Conservation (phyloP, 1,284 basidiomycete genomes). For the Gomphus bonarii region DNA sequence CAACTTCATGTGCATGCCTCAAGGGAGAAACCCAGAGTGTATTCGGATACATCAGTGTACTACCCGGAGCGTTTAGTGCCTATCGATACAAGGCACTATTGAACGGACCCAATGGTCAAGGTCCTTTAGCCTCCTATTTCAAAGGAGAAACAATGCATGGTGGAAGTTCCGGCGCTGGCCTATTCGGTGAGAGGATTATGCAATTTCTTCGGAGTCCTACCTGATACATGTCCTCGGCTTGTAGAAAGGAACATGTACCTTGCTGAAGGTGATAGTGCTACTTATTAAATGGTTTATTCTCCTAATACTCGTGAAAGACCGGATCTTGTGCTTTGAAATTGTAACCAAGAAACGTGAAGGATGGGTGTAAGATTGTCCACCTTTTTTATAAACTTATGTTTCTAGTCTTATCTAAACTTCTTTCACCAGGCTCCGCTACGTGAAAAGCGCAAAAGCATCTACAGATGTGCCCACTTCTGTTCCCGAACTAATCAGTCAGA, state of each 20-base stretch:
- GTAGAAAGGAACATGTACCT: constrained; percentile 83
- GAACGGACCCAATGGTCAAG: constrained; percentile 75
- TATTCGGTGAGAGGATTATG: constrained; percentile 44
- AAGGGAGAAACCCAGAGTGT: constrained; percentile 43
- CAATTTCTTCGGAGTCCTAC: neutral
- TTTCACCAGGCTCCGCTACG: constrained; percentile 63
- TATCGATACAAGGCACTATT: constrained; percentile 81
- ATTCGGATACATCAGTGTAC: constrained; percentile 85
- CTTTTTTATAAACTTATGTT: neutral
- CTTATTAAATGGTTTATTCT: neutral
- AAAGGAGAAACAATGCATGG: constrained; percentile 85
- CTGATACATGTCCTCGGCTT: neutral
- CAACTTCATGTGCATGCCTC: neutral
- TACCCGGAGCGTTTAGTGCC: constrained; percentile 87
- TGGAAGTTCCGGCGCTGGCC: constrained; percentile 45
- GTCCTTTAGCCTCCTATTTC: constrained; percentile 86
- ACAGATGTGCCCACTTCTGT: constrained; percentile 81
- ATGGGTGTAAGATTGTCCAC: constrained; percentile 51
- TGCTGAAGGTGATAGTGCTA: constrained; percentile 37
- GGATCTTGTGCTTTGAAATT: constrained; percentile 96
- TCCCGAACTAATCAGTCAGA: constrained; percentile 85
- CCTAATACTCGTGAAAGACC: constrained; percentile 37
- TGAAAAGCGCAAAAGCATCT: constrained; percentile 83
- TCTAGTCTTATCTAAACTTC: constrained; percentile 7
- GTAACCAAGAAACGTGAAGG: constrained; percentile 84